Evolutionary conservation across 805 yeast species (phyloP).

Genomic region (Zygosaccharomyces gambellarensis): DNA sequence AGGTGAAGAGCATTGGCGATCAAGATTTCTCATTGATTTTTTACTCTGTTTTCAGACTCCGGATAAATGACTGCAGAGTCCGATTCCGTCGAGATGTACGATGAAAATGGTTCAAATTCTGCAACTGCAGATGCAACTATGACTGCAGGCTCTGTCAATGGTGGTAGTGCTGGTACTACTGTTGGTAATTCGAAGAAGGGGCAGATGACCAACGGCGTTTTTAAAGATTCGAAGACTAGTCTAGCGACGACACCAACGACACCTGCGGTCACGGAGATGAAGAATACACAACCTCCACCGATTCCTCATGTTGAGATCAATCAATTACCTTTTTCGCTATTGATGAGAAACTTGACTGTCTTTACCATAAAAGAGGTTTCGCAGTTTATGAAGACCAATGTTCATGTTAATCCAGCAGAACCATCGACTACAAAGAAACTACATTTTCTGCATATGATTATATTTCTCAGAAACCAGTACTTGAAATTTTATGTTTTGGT

Average conservation of each 20-base stretch:
- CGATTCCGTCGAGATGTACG: conserved; percentile 14
- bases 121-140: not conserved
- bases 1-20: not conserved
- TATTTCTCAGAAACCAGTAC: conserved; percentile 74
- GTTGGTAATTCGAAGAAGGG: not conserved
- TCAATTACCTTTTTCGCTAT: conserved; percentile 30
- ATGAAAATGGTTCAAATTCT: conserved; percentile 5
- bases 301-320: conserved; percentile 36
- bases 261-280: not conserved
- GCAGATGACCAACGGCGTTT: not conserved
- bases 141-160: not conserved
- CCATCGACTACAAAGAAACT: conserved; percentile 52
- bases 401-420: conserved; percentile 21
- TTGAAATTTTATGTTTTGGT: conserved; percentile 77
- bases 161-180: not conserved
- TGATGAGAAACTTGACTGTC: conserved; percentile 32
- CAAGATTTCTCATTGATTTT: not conserved
- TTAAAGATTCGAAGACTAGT: not conserved
- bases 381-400: conserved; percentile 33
- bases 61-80: conserved; percentile 20
- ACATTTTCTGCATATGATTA: conserved; percentile 60
- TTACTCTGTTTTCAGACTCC: not conserved
- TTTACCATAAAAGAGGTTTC: conserved; percentile 32
- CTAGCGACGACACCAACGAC: conserved; percentile 1
- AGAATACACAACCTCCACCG: conserved; percentile 17